phyloP scores from a whole-genome alignment of 2,329 filamentous ascomycete species.

The Colletotrichum limetticola region DNA sequence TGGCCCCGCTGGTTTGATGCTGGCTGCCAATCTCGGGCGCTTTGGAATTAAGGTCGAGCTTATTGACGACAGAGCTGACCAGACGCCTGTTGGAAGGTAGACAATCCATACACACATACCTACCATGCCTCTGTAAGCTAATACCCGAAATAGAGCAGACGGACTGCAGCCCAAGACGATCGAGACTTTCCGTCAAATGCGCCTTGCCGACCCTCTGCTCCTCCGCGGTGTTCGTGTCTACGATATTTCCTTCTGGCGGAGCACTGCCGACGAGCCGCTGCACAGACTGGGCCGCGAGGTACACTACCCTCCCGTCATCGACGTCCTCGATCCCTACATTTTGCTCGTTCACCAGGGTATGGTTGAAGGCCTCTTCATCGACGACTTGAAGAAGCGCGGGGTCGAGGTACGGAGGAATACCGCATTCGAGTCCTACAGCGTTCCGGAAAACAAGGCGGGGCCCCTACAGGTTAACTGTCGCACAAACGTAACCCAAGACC shows the following conservation, averaged over 20 bases:
- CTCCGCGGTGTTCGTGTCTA: constrained; percentile 76
- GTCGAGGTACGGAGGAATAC: constrained; percentile 72
- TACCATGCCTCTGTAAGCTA: neutral
- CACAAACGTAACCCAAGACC: constrained; percentile 62
- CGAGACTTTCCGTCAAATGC: constrained; percentile 79
- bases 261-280: constrained; percentile 60
- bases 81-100: constrained; percentile 72
- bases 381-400: constrained; percentile 74
- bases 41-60: constrained; percentile 74
- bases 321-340: constrained; percentile 67
- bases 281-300: constrained; percentile 72
- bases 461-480: constrained; percentile 63
- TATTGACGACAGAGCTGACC: constrained; percentile 75
- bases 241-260: constrained; percentile 80
- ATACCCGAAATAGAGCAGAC: constrained; percentile 63
- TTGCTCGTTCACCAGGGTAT: constrained; percentile 78
- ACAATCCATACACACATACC: neutral
- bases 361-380: constrained; percentile 76
- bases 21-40: constrained; percentile 66
- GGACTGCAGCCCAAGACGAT: constrained; percentile 83
- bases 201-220: constrained; percentile 75
- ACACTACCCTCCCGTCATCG: constrained; percentile 73
- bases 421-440: constrained; percentile 68
- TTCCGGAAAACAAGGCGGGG: constrained; percentile 53
- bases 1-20: constrained; percentile 66